phyloP scores from a whole-genome alignment of 345 rosid species.

The Euphorbia tirucalli region DNA sequence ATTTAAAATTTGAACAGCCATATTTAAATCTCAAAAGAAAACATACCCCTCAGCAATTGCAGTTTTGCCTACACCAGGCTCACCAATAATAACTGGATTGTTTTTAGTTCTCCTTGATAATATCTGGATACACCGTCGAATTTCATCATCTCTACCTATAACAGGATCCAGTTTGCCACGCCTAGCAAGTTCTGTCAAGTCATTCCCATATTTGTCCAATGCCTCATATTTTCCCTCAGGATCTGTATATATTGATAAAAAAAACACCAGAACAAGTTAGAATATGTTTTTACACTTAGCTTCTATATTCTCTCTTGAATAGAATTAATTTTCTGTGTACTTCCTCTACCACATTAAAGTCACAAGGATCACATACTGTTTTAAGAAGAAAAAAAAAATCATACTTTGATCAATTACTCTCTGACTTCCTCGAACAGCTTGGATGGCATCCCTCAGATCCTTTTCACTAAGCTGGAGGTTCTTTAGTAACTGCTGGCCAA shows the following conservation, averaged over 20 bases:
- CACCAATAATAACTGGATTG: slow-evolving; percentile 92
- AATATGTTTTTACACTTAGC: background rate
- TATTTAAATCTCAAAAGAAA: slow-evolving; percentile 6
- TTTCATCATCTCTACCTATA: slow-evolving; percentile 87
- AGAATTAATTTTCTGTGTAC: background rate
- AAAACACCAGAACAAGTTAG: background rate
- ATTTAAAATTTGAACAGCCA: background rate
- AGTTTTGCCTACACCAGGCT: slow-evolving; percentile 96
- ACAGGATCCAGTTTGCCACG: slow-evolving; percentile 96
- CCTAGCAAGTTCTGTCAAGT: slow-evolving; percentile 84
- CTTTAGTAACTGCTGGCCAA: slow-evolving; percentile 65
- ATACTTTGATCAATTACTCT: slow-evolving; percentile 89
- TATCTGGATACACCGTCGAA: slow-evolving; percentile 80
- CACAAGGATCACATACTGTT: background rate
- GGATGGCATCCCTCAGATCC: slow-evolving; percentile 59
- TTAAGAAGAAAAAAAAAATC: background rate
- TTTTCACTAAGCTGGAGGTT: slow-evolving; percentile 54
- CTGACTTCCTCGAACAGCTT: slow-evolving; percentile 80
- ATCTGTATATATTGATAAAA: slow-evolving; percentile 41
- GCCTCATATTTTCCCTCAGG: slow-evolving; percentile 86
- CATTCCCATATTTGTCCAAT: slow-evolving; percentile 84
- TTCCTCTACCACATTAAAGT: background rate
- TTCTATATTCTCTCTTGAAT: background rate
- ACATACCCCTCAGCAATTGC: slow-evolving; percentile 83
- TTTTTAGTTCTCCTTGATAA: slow-evolving; percentile 90